A percentile compares a stretch with the other conserved stretches of the same genome.
Conservation (phyloP, 2,329 filamentous ascomycete genomes). For the Fusarium praegraminearum region DNA sequence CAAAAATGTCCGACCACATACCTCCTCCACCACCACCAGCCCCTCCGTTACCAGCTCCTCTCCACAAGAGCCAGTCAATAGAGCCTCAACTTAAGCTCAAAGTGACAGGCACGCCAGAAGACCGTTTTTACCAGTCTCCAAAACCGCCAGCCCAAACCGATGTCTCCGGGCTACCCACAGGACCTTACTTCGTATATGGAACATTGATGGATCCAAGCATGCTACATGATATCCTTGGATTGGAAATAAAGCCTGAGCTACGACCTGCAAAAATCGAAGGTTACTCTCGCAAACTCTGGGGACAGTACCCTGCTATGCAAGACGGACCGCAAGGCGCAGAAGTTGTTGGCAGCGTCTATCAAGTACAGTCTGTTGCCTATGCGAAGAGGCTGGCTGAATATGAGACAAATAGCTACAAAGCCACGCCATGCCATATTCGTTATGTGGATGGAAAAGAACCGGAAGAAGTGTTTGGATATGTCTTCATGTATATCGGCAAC, state of each 20-base stretch:
- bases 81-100: rapidly evolving
- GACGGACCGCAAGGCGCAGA: neutral
- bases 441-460: neutral
- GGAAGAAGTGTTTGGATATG: neutral
- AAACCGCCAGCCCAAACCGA: neutral
- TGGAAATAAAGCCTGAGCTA: neutral
- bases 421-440: neutral
- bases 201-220: conserved; percentile 9
- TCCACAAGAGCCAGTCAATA: rapidly evolving
- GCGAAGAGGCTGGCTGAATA: conserved; percentile 9
- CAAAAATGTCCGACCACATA: neutral
- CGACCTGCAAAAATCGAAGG: neutral
- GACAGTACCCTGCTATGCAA: conserved; percentile 5
- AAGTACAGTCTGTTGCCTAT: neutral
- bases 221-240: neutral
- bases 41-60: neutral
- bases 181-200: conserved; percentile 18
- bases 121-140: neutral
- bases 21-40: neutral
- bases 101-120: neutral
- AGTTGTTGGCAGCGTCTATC: neutral
- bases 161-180: neutral
- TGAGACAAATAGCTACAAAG: conserved; percentile 2
- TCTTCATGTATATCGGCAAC: conserved; percentile 4
- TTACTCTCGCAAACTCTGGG: conserved; percentile 10